Evolutionary conservation across 768 basidiomycete species (phyloP), one percentile per base, ranked within the genome.

Genomic region (Flagelloscypha sp.): DNA sequence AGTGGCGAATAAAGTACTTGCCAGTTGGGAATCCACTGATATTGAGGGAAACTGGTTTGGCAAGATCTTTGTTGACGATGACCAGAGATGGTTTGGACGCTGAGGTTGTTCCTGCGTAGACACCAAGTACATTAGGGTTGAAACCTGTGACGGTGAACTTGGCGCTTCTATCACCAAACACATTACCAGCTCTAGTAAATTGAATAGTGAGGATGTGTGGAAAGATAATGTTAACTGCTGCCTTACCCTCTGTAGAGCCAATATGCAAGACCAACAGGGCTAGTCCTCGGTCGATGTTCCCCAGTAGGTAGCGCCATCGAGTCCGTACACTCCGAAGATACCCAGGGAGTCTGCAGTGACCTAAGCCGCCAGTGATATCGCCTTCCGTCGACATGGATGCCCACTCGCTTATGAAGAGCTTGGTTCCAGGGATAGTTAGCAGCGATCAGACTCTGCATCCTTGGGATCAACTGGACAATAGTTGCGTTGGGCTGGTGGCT

Each of bases 231-330:
- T 10, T 6, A 18, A 15, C 23, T 12, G 8, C 25, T 15, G 19
- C 40, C 58, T 12, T 45, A 72, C 69, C 72, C 72, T 56, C 72
- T 56, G 55, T 56, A 75, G 5, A 75, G 55, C 72, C 72, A 75
- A 47, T 65, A 75, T 22, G 72, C 72, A 37, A 74, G 50, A 16
- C 70, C 72, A 19, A 68, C 46, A n/a, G 72, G 69, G 5, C 66
- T 66, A 21, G 56, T n/a, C 48, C 48, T 68, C 63, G 42, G 66
- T 63, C 2, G 67, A 65, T 6, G 60, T 63, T 6, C 55, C 58
- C 72, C 72, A 74, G 51, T 74, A 74, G 0, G 71, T 73, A 19
- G 72, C 71, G 24, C 53, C 56, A 46, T 74, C 72, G 15, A 73
- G 47, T n/a, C 57, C 53, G 37, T 70, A 63, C 37, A 56, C 52